phyloP scores from a whole-genome alignment of 768 basidiomycete genomes.

The Punctularia strigosozonata region DNA sequence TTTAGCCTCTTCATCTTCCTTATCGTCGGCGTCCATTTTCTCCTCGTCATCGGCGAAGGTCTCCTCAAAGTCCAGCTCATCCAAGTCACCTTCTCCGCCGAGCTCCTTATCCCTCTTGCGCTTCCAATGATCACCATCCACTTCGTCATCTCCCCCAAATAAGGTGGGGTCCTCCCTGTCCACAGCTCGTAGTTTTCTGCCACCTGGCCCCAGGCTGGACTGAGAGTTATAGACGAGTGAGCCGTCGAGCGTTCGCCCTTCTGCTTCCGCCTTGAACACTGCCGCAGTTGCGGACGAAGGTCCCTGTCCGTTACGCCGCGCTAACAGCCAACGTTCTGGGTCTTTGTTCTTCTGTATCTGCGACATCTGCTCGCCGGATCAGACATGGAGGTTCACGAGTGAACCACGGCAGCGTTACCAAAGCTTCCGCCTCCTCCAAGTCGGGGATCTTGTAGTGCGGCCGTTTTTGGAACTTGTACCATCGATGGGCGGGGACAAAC shows the following conservation, averaged over 20 bases:
- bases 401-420: slow-evolving; percentile 47
- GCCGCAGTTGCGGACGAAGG: slow-evolving; percentile 53
- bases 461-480: slow-evolving; percentile 90
- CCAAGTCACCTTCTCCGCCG: slow-evolving; percentile 70
- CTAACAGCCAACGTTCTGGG: slow-evolving; percentile 58
- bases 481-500: slow-evolving; percentile 78
- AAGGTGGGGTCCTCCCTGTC: slow-evolving; percentile 52
- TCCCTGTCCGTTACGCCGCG: slow-evolving; percentile 44
- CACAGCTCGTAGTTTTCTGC: slow-evolving; percentile 51
- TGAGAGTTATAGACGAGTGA: slow-evolving; percentile 34
- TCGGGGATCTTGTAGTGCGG: slow-evolving; percentile 62
- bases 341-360: slow-evolving; percentile 64
- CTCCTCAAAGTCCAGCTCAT: slow-evolving; percentile 75
- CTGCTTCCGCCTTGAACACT: slow-evolving; percentile 58
- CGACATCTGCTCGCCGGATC: slow-evolving; percentile 30
- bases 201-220: slow-evolving; percentile 60
- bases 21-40: slow-evolving; percentile 49
- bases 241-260: slow-evolving; percentile 29
- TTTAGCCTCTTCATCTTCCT: slow-evolving; percentile 77
- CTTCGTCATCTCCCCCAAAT: slow-evolving; percentile 64
- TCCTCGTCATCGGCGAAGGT: slow-evolving; percentile 87
- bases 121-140: slow-evolving; percentile 27
- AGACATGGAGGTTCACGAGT: slow-evolving; percentile 3
- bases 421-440: slow-evolving; percentile 54
- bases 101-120: slow-evolving; percentile 43